phyloP scores from a whole-genome alignment of 805 yeast species.

The Candida golubevii region DNA sequence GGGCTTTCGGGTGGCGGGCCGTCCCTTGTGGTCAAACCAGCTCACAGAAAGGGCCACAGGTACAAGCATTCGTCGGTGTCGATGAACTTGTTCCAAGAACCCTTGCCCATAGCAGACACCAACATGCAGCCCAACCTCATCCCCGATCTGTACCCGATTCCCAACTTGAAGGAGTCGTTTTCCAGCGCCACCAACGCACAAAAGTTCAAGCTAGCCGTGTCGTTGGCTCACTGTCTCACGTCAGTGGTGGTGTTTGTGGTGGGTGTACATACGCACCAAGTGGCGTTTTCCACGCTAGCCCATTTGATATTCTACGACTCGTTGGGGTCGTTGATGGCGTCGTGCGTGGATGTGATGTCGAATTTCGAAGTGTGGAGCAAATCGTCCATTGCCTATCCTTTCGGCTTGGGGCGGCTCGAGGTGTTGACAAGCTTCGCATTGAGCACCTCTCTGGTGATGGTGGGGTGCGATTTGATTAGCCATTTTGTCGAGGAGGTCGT shows the following conservation, averaged over 20 bases:
- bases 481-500: slow-evolving; percentile 79
- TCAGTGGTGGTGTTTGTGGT: slow-evolving; percentile 54
- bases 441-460: slow-evolving; percentile 79
- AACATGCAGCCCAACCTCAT: slow-evolving; percentile 57
- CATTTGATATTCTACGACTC: slow-evolving; percentile 88
- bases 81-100: slow-evolving; percentile 93
- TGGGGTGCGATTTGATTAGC: slow-evolving; percentile 83
- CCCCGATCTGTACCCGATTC: slow-evolving; percentile 68
- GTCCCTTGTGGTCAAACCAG: slow-evolving; percentile 40
- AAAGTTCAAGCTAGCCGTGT: slow-evolving; percentile 54
- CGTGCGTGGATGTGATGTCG: slow-evolving; percentile 73
- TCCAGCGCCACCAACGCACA: slow-evolving; percentile 58
- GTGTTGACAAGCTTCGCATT: slow-evolving; percentile 85
- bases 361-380: slow-evolving; percentile 90
- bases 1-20: slow-evolving; percentile 8
- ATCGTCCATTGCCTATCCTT: slow-evolving; percentile 79
- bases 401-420: slow-evolving; percentile 89
- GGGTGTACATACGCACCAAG: slow-evolving; percentile 55
- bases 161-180: slow-evolving; percentile 59
- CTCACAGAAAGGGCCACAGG: slow-evolving; percentile 88
- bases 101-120: slow-evolving; percentile 44
- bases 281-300: slow-evolving; percentile 69
- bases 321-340: slow-evolving; percentile 64
- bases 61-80: slow-evolving; percentile 96
- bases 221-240: slow-evolving; percentile 49